Evolutionary conservation across 2,329 filamentous ascomycete species (phyloP).

Genomic region (Ascochyta fabae): DNA sequence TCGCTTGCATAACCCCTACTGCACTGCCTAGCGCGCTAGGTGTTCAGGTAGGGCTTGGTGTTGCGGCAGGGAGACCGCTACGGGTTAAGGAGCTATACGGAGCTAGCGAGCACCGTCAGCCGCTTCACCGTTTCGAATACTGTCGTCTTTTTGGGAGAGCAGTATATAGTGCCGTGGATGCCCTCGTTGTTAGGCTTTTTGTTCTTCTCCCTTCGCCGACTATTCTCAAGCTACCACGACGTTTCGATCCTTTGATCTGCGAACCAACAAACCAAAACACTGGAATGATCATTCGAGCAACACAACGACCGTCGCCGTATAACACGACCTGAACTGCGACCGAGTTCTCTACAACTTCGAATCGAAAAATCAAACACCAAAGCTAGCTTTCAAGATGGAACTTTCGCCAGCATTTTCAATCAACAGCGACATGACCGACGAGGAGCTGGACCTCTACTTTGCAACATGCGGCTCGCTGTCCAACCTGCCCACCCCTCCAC

Average conservation of each 20-base stretch:
- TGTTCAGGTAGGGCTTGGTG: conserved; percentile 19
- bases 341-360: neutral
- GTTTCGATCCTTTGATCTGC: conserved; percentile 14
- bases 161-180: conserved; percentile 32
- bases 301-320: conserved; percentile 16
- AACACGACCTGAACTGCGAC: conserved; percentile 9
- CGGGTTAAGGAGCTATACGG: conserved; percentile 21
- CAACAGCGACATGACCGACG: conserved; percentile 45
- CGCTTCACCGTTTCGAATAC: conserved; percentile 37
- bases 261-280: conserved; percentile 8
- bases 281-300: conserved; percentile 24
- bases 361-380: neutral
- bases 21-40: conserved; percentile 18
- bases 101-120: conserved; percentile 33
- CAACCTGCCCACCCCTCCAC: conserved; percentile 51
- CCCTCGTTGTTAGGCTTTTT: conserved; percentile 19
- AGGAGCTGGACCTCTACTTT: conserved; percentile 50
- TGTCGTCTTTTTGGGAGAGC: conserved; percentile 20
- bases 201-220: conserved; percentile 28
- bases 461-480: conserved; percentile 49
- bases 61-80: conserved; percentile 33
- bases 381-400: conserved; percentile 26
- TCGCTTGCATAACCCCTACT: conserved; percentile 19
- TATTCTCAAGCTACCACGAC: conserved; percentile 9
- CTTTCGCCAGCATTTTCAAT: conserved; percentile 36